These are phyloP conservation scores for Ogataea methylovora DNA, from an alignment of 805 yeast species.

Conservation along the genomic window DNA sequence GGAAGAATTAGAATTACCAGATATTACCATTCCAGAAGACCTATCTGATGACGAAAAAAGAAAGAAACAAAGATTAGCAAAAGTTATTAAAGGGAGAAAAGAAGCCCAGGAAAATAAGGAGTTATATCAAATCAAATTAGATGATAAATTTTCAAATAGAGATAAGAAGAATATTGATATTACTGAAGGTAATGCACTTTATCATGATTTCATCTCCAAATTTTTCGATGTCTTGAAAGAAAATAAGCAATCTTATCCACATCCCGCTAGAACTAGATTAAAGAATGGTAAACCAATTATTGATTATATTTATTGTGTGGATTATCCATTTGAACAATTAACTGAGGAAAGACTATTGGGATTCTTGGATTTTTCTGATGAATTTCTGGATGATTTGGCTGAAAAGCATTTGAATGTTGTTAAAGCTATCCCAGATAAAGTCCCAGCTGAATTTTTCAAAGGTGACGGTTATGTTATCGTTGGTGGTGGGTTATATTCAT, in stretches of 20 bases:
- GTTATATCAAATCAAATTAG: not conserved
- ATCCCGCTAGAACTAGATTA: slow-evolving; percentile 11
- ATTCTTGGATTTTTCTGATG: slow-evolving; percentile 11
- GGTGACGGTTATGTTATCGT: slow-evolving; percentile 30
- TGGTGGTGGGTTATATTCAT: slow-evolving; percentile 37
- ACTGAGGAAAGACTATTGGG: slow-evolving; percentile 2
- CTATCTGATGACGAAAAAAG: no score
- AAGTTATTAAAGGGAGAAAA: not conserved
- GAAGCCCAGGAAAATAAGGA: not conserved
- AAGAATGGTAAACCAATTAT: slow-evolving; percentile 15
- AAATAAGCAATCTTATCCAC: slow-evolving; percentile 7
- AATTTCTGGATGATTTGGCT: slow-evolving; percentile 37
- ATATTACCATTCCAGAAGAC: no score
- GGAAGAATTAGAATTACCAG: no score
- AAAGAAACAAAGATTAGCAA: no score
- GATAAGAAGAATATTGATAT: slow-evolving; percentile 2
- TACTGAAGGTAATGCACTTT: slow-evolving; percentile 2
- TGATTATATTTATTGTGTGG: slow-evolving; percentile 12
- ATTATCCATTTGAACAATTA: slow-evolving; percentile 5
- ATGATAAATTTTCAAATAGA: not conserved
- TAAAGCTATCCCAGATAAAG: slow-evolving; percentile 35
- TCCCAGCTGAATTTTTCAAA: slow-evolving; percentile 13
- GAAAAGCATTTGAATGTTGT: slow-evolving; percentile 40
- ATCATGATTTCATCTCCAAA: slow-evolving; percentile 7
- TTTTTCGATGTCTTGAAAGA: slow-evolving; percentile 6